Percentiles rank a stretch among this genome's conserved stretches.
phyloP scores from a whole-genome alignment of 208 protist species.

The Trypanosomatidae sp. region DNA sequence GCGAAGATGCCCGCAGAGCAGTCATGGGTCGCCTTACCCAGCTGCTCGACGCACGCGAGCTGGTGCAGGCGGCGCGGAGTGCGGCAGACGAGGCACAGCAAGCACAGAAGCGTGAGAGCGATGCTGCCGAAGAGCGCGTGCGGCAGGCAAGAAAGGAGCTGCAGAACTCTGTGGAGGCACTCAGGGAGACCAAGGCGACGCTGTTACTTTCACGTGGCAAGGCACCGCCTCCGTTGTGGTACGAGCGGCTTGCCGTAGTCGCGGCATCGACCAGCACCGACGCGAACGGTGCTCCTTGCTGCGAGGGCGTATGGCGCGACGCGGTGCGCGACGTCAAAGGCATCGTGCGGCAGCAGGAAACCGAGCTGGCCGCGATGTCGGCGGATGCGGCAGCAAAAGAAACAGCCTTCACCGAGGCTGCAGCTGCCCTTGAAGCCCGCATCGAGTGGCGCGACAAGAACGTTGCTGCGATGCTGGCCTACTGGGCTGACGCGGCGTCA shows the following conservation, averaged over 20 bases:
- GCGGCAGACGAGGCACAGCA: background rate
- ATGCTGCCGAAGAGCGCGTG: no score
- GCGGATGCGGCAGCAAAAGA: slow-evolving; percentile 21
- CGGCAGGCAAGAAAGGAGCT: no score
- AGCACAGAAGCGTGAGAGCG: no score
- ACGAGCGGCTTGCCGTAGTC: no score
- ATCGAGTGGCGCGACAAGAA: slow-evolving; percentile 43
- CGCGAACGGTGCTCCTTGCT: no score
- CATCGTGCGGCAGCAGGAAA: slow-evolving; percentile 30
- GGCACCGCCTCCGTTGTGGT: no score
- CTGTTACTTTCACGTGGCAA: no score
- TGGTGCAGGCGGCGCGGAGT: background rate
- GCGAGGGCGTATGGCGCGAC: no score
- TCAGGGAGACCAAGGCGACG: no score
- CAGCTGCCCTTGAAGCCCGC: slow-evolving; percentile 22
- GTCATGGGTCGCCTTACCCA: slow-evolving; percentile 9
- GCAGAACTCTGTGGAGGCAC: no score
- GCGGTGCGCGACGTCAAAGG: slow-evolving; percentile 31
- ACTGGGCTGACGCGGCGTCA: slow-evolving; percentile 37
- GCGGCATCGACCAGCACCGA: no score
- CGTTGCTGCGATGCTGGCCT: slow-evolving; percentile 29
- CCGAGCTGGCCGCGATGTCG: slow-evolving; percentile 25
- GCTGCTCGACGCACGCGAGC: background rate
- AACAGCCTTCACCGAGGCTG: slow-evolving; percentile 15
- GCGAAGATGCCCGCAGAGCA: slow-evolving; percentile 20